Evolutionary conservation across 2,329 filamentous ascomycete species (phyloP).

Genomic region (Clonostachys rosea): DNA sequence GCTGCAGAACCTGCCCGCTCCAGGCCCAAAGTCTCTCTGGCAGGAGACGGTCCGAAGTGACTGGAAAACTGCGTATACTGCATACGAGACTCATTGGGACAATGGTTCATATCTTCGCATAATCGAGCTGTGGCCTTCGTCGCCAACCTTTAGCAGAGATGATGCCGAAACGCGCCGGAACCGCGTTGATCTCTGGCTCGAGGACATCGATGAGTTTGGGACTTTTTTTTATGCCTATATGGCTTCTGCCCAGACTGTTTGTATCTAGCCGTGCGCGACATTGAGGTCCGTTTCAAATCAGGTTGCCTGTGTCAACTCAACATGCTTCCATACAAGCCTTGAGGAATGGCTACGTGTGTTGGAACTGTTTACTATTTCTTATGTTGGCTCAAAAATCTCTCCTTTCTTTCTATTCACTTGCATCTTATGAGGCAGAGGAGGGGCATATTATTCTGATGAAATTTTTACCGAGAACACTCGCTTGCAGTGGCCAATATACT

Average conservation of each 20-base stretch:
- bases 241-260: slow-evolving; percentile 29
- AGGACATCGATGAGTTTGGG: slow-evolving; percentile 46
- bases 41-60: slow-evolving; percentile 19
- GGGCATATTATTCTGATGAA: too few species aligned
- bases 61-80: slow-evolving; percentile 40
- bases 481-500: too few species aligned
- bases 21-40: slow-evolving; percentile 37
- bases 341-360: too few species aligned
- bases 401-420: too few species aligned
- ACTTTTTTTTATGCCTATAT: slow-evolving; percentile 46
- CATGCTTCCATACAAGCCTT: too few species aligned
- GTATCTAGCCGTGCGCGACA: too few species aligned
- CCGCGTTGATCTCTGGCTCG: slow-evolving; percentile 43
- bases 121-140: slow-evolving; percentile 44
- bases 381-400: too few species aligned
- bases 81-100: slow-evolving; percentile 32
- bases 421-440: too few species aligned
- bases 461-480: too few species aligned
- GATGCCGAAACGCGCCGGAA: slow-evolving; percentile 17
- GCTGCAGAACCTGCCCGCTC: slow-evolving; percentile 34
- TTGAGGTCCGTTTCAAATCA: too few species aligned
- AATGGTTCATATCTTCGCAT: slow-evolving; percentile 31
- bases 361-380: too few species aligned
- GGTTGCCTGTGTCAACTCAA: too few species aligned
- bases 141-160: slow-evolving; percentile 13